Conservation (phyloP, 208 protist species). For the Acanthamoeba culbertsoni region DNA sequence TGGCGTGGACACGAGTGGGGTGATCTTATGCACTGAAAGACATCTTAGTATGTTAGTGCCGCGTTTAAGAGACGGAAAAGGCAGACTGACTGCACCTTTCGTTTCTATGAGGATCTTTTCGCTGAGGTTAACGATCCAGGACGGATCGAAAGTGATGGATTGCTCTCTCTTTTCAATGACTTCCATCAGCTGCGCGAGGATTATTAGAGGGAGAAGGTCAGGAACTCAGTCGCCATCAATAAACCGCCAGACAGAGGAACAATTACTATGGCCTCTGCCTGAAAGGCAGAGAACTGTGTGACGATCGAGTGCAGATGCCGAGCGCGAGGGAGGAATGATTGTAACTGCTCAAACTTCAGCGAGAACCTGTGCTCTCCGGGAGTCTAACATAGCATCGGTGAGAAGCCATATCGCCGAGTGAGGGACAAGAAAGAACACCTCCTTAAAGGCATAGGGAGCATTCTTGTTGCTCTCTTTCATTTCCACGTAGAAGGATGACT, state of each 20-base stretch:
- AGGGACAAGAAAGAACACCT: not conserved
- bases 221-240: no score
- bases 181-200: constrained; percentile 30
- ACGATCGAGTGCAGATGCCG: not conserved
- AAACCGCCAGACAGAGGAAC: not conserved
- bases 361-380: constrained; percentile 11
- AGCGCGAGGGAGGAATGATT: not conserved
- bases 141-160: constrained; percentile 65
- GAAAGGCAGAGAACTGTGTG: not conserved
- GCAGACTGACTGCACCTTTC: not conserved
- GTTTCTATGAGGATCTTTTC: constrained; percentile 64
- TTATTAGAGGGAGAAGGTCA: not conserved
- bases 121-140: constrained; percentile 65
- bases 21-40: not conserved
- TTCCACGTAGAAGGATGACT: not conserved
- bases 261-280: not conserved
- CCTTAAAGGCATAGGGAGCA: constrained; percentile 71
- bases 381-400: not conserved
- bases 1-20: constrained; percentile 53
- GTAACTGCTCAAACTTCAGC: not conserved
- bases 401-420: not conserved
- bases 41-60: not conserved
- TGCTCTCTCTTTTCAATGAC: constrained; percentile 68
- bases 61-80: no score
- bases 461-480: constrained; percentile 78